phyloP scores from a whole-genome alignment of 2,329 filamentous ascomycete genomes.

The Coniosporium tulheliwenetii region DNA sequence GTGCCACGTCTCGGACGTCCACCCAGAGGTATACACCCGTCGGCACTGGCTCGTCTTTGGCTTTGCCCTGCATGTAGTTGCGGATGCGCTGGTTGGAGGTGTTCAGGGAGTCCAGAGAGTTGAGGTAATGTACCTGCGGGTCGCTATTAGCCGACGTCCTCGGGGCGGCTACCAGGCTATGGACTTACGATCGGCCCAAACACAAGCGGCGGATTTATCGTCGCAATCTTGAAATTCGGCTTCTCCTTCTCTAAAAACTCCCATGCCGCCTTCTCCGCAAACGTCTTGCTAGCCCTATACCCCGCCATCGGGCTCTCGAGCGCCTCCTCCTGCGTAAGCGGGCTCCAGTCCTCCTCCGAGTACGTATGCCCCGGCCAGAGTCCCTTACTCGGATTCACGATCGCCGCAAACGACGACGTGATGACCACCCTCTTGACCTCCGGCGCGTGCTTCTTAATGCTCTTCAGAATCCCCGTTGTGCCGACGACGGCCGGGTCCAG shows the following conservation, averaged over 20 bases:
- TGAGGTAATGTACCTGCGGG: conserved; percentile 35
- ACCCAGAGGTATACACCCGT: conserved; percentile 38
- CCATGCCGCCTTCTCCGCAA: conserved; percentile 41
- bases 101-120: conserved; percentile 49
- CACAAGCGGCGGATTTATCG: conserved; percentile 34
- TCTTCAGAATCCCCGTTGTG: conserved; percentile 45
- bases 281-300: conserved; percentile 42
- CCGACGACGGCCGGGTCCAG: conserved; percentile 48
- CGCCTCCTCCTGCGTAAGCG: conserved; percentile 35
- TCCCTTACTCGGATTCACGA: conserved; percentile 41
- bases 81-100: conserved; percentile 56
- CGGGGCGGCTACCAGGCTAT: conserved; percentile 6
- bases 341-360: conserved; percentile 41
- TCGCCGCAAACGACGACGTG: conserved; percentile 54
- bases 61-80: conserved; percentile 46
- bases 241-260: conserved; percentile 35
- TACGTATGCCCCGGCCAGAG: conserved; percentile 32
- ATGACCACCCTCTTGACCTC: conserved; percentile 57
- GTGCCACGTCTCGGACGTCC: conserved; percentile 40
- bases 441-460: conserved; percentile 44
- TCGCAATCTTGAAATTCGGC: conserved; percentile 32
- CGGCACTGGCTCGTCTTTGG: conserved; percentile 39
- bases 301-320: conserved; percentile 24
- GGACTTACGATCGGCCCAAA: conserved; percentile 27
- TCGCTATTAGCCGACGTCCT: conserved; percentile 6